Percentiles rank a stretch among this genome's conserved stretches.
Conservation (phyloP, 306 rosid genomes). For the Vicia villosa region DNA sequence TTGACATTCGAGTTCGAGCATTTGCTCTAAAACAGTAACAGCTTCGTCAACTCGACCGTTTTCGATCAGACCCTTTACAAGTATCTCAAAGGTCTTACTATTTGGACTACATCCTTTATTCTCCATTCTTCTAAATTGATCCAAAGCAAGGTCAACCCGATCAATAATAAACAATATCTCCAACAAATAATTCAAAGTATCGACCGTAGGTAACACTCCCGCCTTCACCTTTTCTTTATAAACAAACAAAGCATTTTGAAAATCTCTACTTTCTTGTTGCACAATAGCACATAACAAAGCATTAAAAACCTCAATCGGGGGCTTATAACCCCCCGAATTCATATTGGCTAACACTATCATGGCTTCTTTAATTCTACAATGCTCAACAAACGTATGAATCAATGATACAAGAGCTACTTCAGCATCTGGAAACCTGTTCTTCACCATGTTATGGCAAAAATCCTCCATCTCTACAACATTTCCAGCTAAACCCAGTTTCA, state of each 20-base stretch:
- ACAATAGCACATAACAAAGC: slow-evolving; percentile 64
- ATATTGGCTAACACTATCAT: slow-evolving; percentile 54
- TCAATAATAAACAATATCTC: slow-evolving; percentile 53
- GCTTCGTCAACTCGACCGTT: slow-evolving; percentile 67
- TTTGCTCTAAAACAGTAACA: slow-evolving; percentile 49
- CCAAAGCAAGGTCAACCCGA: slow-evolving; percentile 63
- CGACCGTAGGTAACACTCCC: slow-evolving; percentile 60
- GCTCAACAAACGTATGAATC: slow-evolving; percentile 51
- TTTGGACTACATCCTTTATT: slow-evolving; percentile 80
- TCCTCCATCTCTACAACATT: slow-evolving; percentile 61
- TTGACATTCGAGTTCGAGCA: slow-evolving; percentile 48
- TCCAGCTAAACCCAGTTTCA: slow-evolving; percentile 81
- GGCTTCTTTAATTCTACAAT: slow-evolving; percentile 65
- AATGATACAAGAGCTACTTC: slow-evolving; percentile 61
- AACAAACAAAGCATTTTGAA: slow-evolving; percentile 64
- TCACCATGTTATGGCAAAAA: slow-evolving; percentile 58
- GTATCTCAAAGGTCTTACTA: slow-evolving; percentile 65
- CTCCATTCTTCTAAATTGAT: slow-evolving; percentile 78
- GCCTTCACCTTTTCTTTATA: slow-evolving; percentile 90
- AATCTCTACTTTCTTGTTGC: slow-evolving; percentile 49
- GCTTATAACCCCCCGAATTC: slow-evolving; percentile 58
- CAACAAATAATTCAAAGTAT: slow-evolving; percentile 77
- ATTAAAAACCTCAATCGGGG: slow-evolving; percentile 59
- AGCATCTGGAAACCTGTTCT: slow-evolving; percentile 59
- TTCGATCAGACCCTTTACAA: slow-evolving; percentile 56